Conservation (phyloP, 169 alveolate species). For the Miamiensis avidus region DNA sequence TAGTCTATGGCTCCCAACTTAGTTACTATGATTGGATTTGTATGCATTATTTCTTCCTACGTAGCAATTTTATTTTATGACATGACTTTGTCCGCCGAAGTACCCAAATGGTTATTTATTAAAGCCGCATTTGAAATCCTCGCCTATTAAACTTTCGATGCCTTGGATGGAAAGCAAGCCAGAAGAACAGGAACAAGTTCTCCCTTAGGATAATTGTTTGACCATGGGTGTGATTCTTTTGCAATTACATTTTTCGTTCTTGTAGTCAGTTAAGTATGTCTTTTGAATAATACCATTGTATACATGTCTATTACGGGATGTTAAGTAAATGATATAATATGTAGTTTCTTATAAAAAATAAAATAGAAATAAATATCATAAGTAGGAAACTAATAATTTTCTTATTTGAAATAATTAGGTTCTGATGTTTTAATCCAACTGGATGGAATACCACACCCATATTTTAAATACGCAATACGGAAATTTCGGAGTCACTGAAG, state of each 20-base stretch:
- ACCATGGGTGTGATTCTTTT: constrained; percentile 77
- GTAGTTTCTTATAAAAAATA: too few relatives aligned
- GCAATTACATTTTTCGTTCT: constrained; percentile 51
- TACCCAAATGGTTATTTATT: constrained; percentile 48
- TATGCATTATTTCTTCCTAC: constrained; percentile 38
- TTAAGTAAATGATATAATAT: neutral
- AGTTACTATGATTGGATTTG: constrained; percentile 53
- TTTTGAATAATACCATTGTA: neutral
- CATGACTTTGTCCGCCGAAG: constrained; percentile 40
- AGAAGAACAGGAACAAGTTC: constrained; percentile 67
- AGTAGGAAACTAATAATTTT: too few relatives aligned
- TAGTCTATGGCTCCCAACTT: constrained; percentile 59
- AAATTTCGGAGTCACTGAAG: constrained; percentile 50
- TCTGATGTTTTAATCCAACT: neutral
- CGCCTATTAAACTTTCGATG: constrained; percentile 62
- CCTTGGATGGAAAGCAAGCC: constrained; percentile 79
- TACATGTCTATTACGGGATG: neutral
- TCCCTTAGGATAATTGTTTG: constrained; percentile 68
- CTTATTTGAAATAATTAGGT: neutral
- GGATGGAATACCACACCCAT: constrained; percentile 39
- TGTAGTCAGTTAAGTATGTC: constrained; percentile 20
- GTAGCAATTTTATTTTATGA: constrained; percentile 36
- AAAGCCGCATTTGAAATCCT: constrained; percentile 44
- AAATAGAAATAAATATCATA: too few relatives aligned
- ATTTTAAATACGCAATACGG: constrained; percentile 41